These are phyloP conservation scores for Scenedesmus sp. DNA, from an alignment of 163 green algal genomes.

Conservation along the genomic window DNA sequence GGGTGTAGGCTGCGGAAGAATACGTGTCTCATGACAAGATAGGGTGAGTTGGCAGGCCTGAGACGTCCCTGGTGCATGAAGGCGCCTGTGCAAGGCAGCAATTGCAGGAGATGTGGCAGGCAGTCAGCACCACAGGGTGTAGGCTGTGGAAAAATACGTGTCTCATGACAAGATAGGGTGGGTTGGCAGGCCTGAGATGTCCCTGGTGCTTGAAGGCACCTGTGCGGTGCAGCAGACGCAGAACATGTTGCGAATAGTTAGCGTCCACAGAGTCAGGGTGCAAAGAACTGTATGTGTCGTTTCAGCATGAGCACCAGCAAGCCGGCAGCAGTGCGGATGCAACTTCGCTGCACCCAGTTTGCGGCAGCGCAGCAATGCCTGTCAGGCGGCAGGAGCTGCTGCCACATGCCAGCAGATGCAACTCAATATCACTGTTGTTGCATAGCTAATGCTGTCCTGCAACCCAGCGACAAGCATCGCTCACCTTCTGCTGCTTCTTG, in stretches of 20 bases:
- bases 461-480: not conserved
- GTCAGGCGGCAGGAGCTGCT: too few species aligned
- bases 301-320: too few species aligned
- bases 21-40: too few species aligned
- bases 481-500: slow-evolving; percentile 9
- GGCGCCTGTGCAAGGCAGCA: not conserved
- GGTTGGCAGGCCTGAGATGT: not conserved
- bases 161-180: not conserved
- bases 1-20: not conserved
- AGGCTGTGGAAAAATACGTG: too few species aligned
- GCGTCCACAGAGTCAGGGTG: not conserved
- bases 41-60: not conserved
- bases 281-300: too few species aligned
- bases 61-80: not conserved
- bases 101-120: not conserved
- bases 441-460: not conserved
- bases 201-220: not conserved
- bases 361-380: too few species aligned
- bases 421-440: not conserved
- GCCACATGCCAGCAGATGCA: not conserved
- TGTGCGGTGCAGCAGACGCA: not conserved
- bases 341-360: too few species aligned
- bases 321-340: too few species aligned
- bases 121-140: not conserved
- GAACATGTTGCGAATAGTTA: not conserved